Evolutionary conservation across 1,284 basidiomycete species (phyloP).

Genomic region (Boletus albobrunnescens): DNA sequence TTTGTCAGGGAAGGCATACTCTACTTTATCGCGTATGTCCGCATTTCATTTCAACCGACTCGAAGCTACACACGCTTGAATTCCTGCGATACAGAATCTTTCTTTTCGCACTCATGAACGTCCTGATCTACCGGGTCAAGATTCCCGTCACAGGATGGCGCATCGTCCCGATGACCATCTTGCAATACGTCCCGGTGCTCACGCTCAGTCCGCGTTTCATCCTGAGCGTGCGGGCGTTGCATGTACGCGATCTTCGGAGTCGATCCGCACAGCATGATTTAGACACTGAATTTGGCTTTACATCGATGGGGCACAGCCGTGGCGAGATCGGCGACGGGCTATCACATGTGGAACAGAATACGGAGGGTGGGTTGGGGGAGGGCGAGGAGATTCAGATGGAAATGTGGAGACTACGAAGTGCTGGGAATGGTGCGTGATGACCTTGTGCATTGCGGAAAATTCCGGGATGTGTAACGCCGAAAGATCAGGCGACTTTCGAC

Average conservation of each 20-base stretch:
- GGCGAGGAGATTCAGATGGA: background rate
- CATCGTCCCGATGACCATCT: background rate
- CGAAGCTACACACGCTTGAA: background rate
- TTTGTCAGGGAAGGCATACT: slow-evolving; percentile 3
- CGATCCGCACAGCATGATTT: background rate
- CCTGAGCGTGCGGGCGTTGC: slow-evolving; percentile 7
- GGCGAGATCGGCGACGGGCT: no score
- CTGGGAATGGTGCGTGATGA: no score
- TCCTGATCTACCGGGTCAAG: background rate
- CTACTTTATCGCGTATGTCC: slow-evolving; percentile 4
- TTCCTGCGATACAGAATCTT: slow-evolving; percentile 3
- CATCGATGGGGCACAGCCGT: background rate
- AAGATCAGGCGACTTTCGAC: no score
- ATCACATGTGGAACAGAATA: background rate
- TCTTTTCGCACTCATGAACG: background rate
- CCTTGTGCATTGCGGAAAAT: no score
- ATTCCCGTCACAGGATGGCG: background rate
- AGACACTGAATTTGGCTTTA: slow-evolving; percentile 9
- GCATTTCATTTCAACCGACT: no score
- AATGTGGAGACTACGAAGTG: no score
- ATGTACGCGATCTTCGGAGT: background rate
- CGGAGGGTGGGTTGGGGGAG: background rate
- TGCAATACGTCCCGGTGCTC: slow-evolving; percentile 1
- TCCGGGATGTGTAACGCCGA: no score
- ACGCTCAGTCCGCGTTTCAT: slow-evolving; percentile 9